Evolutionary conservation across 208 protist species (phyloP).

Genomic region (Acanthamoeba rhysodes): DNA sequence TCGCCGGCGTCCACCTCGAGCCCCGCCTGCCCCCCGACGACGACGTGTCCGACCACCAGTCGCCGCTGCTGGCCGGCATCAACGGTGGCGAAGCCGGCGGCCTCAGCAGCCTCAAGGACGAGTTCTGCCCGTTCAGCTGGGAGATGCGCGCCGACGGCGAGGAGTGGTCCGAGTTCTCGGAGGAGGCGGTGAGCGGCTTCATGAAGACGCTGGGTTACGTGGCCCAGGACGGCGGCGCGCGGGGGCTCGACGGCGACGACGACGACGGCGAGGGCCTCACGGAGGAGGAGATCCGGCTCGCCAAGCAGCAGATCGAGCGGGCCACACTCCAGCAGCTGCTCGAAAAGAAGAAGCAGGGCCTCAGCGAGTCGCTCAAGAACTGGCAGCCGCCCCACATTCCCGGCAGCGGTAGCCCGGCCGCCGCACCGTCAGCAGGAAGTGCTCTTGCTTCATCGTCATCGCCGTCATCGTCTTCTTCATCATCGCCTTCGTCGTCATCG

Average conservation of each 20-base stretch:
- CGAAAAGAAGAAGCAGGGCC: conserved; percentile 49
- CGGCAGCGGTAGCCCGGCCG: background rate
- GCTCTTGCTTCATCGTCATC: background rate
- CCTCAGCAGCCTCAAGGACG: background rate
- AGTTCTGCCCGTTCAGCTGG: conserved; percentile 69
- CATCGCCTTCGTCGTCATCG: background rate
- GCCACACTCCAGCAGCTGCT: conserved; percentile 28
- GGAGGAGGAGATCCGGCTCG: conserved; percentile 23
- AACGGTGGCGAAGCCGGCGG: background rate
- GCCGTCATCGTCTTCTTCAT: background rate
- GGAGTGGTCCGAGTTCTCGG: conserved; percentile 43
- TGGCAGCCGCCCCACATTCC: background rate
- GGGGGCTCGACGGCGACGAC: background rate
- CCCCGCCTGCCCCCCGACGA: background rate
- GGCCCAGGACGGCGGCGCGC: background rate
- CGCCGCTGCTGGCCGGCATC: background rate
- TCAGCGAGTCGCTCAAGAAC: conserved; percentile 46
- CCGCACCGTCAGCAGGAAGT: conserved; percentile 9
- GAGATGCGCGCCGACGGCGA: conserved; percentile 35
- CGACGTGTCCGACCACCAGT: background rate
- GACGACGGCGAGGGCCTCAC: background rate
- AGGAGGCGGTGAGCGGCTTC: background rate
- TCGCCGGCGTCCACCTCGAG: background rate
- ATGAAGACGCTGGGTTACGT: conserved; percentile 44
- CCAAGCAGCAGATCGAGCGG: background rate